Evolutionary conservation across 2,329 filamentous ascomycete genomes (phyloP), one percentile per base, ranked within the genome.

Genomic region (Thyridium curvatum): DNA sequence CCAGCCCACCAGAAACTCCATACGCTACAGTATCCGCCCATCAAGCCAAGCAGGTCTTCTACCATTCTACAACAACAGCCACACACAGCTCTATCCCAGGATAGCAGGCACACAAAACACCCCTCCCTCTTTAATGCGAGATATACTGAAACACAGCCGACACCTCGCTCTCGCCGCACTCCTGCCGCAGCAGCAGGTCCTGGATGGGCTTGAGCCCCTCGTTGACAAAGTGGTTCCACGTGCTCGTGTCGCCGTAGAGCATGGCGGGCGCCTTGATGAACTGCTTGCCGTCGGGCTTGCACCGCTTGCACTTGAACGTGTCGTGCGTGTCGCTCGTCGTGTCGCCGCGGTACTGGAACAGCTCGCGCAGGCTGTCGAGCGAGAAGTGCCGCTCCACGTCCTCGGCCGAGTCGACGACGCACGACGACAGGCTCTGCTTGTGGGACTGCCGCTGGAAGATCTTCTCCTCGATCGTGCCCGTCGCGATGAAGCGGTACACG

Each of bases 101-200:
- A n/a, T n/a, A n/a, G n/a, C n/a, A n/a, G n/a, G n/a, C n/a, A n/a
- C n/a, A n/a, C n/a, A n/a, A n/a, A n/a, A n/a, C n/a, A n/a, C 28
- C 17, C 6, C 16, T 12, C n/a, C 26, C 31, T 10, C 10, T 42
- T 49, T 52, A 79, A 52, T 97, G 93, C 49, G 90, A 96, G 54
- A 98, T 97, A 63, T 97, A 98, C 71, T 98, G 93, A 59, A 98
- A 98, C 28, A 97, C 89, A 10, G 91, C 88, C 47, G 88, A 96
- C 8, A 98, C 89, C 54, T 87, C 86, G 17, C 72, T 67, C 60
- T 91, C 82, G 4, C 72, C 75, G 41, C 75, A 78, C 65, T 98
- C 93, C 61, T 97, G 93, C 47, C 91, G 76, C 35, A 98, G 67
- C 54, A 98, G 57, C 56, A 96, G 63, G 66, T 98, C 93, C 61